Percentiles rank a stretch among this genome's conserved stretches.
Conservation (phyloP, 2,329 filamentous ascomycete genomes). For the Botrytis porri region DNA sequence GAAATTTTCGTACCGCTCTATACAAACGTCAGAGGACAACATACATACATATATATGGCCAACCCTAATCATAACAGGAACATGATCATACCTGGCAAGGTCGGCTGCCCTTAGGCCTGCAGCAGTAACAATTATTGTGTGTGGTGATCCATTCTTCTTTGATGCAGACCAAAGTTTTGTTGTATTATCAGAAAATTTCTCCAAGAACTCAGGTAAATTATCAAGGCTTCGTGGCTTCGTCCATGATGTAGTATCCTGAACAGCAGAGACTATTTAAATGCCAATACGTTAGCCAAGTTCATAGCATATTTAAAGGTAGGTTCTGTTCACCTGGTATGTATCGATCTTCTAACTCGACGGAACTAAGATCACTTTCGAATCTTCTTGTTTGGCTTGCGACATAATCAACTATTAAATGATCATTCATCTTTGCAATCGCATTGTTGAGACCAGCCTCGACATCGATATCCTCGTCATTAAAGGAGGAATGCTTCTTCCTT, state of each 20-base stretch:
- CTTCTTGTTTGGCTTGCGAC: slow-evolving; percentile 74
- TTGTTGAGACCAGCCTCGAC: slow-evolving; percentile 74
- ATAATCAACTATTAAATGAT: slow-evolving; percentile 78
- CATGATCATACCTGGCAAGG: slow-evolving; percentile 60
- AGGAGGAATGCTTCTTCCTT: slow-evolving; percentile 50
- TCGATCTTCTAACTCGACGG: slow-evolving; percentile 79
- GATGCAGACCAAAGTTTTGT: slow-evolving; percentile 59
- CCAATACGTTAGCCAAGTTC: slow-evolving; percentile 11
- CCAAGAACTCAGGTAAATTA: slow-evolving; percentile 76
- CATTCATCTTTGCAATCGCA: slow-evolving; percentile 79
- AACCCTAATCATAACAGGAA: not conserved
- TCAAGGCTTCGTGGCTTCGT: slow-evolving; percentile 63
- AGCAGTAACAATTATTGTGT: slow-evolving; percentile 84
- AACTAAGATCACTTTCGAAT: slow-evolving; percentile 77
- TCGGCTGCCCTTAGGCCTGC: slow-evolving; percentile 86
- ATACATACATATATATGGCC: not conserved
- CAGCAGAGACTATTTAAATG: slow-evolving; percentile 58
- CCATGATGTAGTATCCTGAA: slow-evolving; percentile 78
- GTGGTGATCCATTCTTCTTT: slow-evolving; percentile 68
- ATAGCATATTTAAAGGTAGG: not conserved
- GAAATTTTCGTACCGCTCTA: slow-evolving; percentile 72
- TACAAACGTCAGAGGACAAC: slow-evolving; percentile 21
- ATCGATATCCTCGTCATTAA: slow-evolving; percentile 58
- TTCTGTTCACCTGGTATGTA: slow-evolving; percentile 66
- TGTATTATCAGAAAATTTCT: slow-evolving; percentile 57